These are phyloP conservation scores for Dactylellina haptotyla DNA, from an alignment of 2,329 filamentous ascomycete species.

Conservation along the genomic window DNA sequence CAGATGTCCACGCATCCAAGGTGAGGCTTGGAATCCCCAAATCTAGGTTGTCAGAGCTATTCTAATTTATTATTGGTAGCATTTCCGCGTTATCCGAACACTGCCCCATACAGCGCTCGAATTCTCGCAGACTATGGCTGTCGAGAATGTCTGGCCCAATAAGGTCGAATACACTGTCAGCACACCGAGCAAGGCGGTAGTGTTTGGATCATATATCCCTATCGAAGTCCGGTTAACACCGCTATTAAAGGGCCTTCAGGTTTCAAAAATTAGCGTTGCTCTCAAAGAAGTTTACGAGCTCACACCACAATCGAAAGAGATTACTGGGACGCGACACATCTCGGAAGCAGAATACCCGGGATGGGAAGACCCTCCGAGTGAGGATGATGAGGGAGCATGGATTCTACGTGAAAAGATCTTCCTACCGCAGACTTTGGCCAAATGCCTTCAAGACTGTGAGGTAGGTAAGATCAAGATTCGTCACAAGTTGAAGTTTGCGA, in stretches of 20 bases:
- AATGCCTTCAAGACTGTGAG: conserved; percentile 89
- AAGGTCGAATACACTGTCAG: conserved; percentile 96
- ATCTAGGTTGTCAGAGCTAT: conserved; percentile 6
- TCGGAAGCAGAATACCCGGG: conserved; percentile 34
- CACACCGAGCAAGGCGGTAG: conserved; percentile 90
- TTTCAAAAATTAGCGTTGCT: conserved; percentile 83
- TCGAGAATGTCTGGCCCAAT: conserved; percentile 97
- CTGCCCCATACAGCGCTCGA: conserved; percentile 79
- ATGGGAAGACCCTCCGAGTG: conserved; percentile 60
- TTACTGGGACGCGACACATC: conserved; percentile 37
- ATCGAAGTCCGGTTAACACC: conserved; percentile 89
- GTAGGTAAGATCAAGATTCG: conserved; percentile 88
- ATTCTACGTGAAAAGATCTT: conserved; percentile 71
- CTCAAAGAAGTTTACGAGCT: conserved; percentile 82
- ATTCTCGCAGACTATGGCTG: conserved; percentile 87
- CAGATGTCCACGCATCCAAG: conserved; percentile 83
- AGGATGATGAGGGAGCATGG: conserved; percentile 64
- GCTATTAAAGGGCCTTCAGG: conserved; percentile 83
- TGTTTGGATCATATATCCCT: conserved; percentile 86
- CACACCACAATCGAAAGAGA: conserved; percentile 62
- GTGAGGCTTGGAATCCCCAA: conserved; percentile 54
- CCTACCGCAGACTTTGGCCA: conserved; percentile 81
- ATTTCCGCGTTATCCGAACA: conserved; percentile 79
- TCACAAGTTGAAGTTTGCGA: conserved; percentile 90
- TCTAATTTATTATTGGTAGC: conserved; percentile 59